Conservation (phyloP, 2,329 filamentous ascomycete genomes). For the Cytospora chrysosperma region DNA sequence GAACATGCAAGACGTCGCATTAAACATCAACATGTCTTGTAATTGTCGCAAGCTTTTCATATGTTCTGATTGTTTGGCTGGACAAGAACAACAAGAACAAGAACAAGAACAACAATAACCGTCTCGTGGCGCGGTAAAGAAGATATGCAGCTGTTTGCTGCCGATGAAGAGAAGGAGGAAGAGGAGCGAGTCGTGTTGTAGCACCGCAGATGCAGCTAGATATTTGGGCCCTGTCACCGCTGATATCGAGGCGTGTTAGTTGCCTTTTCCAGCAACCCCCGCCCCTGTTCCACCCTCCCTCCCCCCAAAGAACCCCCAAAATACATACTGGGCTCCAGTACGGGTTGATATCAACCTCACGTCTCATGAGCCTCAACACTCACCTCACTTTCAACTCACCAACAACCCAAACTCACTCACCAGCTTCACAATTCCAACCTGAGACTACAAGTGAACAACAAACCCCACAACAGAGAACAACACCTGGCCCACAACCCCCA, state of each 20-base stretch:
- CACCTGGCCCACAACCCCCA: neutral
- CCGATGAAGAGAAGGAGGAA: neutral
- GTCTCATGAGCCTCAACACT: neutral
- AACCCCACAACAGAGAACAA: neutral
- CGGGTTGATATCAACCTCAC: neutral
- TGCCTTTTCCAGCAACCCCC: conserved; percentile 12
- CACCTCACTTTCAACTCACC: neutral
- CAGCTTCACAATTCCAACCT: neutral
- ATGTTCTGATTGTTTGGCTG: neutral
- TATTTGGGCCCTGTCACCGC: conserved; percentile 3
- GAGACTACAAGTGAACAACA: too few species aligned
- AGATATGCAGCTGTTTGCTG: conserved; percentile 5
- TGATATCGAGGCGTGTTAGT: conserved; percentile 7
- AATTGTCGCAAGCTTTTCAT: neutral
- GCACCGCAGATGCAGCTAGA: conserved; percentile 18
- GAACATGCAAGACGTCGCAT: neutral
- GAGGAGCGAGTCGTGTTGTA: conserved; percentile 17
- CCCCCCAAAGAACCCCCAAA: neutral
- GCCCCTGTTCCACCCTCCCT: too few species aligned
- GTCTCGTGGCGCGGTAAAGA: neutral
- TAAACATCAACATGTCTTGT: neutral
- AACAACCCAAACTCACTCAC: neutral
- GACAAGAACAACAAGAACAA: too few species aligned
- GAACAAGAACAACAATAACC: neutral
- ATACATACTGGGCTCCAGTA: neutral